Evolutionary conservation across 2,329 filamentous ascomycete species (phyloP).

Genomic region (Colletotrichum eremochloae): DNA sequence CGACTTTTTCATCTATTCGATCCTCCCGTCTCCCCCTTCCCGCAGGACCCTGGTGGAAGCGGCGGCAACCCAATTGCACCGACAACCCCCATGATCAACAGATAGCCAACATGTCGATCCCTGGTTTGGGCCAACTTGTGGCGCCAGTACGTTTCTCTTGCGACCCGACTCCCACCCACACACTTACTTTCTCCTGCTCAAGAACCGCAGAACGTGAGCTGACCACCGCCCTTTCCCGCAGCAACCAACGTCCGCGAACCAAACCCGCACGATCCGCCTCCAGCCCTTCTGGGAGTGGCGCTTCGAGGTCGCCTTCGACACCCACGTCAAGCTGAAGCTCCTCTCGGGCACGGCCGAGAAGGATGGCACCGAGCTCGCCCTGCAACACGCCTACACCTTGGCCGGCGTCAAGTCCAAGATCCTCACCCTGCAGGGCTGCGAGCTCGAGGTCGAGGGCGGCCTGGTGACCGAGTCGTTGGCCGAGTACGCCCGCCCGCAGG

Average conservation of each 20-base stretch:
- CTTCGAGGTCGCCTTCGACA: constrained; percentile 74
- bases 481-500: constrained; percentile 76
- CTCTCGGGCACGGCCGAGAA: constrained; percentile 88
- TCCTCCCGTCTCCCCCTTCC: not conserved
- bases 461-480: constrained; percentile 68
- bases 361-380: constrained; percentile 93
- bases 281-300: constrained; percentile 81
- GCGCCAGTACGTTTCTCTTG: constrained; percentile 62
- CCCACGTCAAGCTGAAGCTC: constrained; percentile 68
- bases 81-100: constrained; percentile 19
- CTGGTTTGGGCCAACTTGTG: constrained; percentile 78
- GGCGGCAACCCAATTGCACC: not conserved
- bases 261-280: constrained; percentile 65
- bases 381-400: constrained; percentile 84
- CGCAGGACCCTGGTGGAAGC: not conserved
- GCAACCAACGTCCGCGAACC: constrained; percentile 53
- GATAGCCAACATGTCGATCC: constrained; percentile 73
- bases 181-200: not conserved
- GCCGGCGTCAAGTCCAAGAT: constrained; percentile 87
- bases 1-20: not conserved
- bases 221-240: constrained; percentile 19
- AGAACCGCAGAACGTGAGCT: not conserved
- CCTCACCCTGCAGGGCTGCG: constrained; percentile 92
- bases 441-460: constrained; percentile 79
- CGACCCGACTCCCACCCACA: no score